phyloP scores from a whole-genome alignment of 1,139 yeast species.

The Geotrichum citri-aurantii region DNA sequence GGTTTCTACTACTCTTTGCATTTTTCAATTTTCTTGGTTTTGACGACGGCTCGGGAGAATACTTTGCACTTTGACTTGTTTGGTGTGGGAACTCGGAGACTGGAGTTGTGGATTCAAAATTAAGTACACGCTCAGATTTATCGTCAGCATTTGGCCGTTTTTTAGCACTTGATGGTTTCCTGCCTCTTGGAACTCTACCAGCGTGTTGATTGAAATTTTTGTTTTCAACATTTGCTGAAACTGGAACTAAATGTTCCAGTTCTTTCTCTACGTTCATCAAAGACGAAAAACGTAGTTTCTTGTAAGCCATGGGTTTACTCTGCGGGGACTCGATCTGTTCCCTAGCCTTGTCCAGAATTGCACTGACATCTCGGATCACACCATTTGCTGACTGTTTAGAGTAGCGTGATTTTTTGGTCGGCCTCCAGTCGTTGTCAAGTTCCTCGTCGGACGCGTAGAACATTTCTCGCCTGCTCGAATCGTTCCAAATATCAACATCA shows the following conservation, averaged over 20 bases:
- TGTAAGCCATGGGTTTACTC: background rate
- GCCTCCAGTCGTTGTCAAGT: constrained; percentile 3
- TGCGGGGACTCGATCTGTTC: background rate
- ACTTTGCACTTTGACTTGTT: no score
- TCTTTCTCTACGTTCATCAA: background rate
- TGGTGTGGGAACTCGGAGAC: background rate
- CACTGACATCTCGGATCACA: background rate
- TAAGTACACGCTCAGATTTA: background rate
- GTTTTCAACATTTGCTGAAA: background rate
- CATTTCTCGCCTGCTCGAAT: background rate
- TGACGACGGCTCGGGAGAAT: no score
- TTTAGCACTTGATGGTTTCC: background rate
- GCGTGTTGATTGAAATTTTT: background rate
- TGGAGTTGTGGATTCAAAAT: background rate
- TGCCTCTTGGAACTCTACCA: background rate
- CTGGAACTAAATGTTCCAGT: background rate
- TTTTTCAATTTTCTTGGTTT: no score
- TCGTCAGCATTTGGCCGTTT: background rate
- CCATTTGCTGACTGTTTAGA: background rate
- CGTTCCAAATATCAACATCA: constrained; percentile 8
- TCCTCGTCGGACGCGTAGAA: constrained; percentile 8
- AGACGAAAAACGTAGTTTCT: background rate
- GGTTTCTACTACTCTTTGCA: no score
- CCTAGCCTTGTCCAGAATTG: background rate
- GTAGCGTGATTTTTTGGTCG: background rate